Conservation (phyloP, 2,329 filamentous ascomycete species). For the Trichoderma hamatum region DNA sequence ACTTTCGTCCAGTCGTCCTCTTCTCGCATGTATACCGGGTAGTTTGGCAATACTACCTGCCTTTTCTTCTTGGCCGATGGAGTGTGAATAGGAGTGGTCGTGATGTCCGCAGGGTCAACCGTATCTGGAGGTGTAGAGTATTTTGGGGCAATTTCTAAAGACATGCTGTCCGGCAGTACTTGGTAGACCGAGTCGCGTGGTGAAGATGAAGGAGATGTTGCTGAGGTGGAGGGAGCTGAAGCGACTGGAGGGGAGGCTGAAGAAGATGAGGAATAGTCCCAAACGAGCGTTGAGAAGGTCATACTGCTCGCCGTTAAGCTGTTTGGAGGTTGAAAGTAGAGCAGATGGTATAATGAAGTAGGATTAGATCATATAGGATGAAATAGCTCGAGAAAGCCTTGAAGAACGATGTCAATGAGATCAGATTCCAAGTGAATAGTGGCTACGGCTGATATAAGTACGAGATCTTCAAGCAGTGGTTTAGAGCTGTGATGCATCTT, state of each 20-base stretch:
- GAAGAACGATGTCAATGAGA: background rate
- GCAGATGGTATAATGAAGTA: background rate
- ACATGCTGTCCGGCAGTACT: background rate
- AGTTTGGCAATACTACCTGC: conserved; percentile 7
- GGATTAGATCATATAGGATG: background rate
- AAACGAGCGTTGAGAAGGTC: conserved; percentile 25
- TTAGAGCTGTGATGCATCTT: conserved; percentile 19
- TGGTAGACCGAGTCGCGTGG: conserved; percentile 12
- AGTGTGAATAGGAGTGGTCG: conserved; percentile 6
- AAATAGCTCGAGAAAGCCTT: background rate
- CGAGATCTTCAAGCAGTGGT: background rate
- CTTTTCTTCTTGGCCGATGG: conserved; percentile 25
- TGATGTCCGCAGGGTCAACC: conserved; percentile 5
- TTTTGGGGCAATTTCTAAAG: background rate
- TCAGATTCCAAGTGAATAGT: background rate
- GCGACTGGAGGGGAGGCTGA: conserved; percentile 17
- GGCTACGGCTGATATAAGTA: conserved; percentile 6
- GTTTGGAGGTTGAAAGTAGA: background rate
- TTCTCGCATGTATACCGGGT: conserved; percentile 28
- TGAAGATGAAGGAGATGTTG: conserved; percentile 16
- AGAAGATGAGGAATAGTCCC: conserved; percentile 23
- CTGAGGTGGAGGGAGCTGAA: conserved; percentile 13
- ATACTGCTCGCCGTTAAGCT: background rate
- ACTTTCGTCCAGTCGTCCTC: conserved; percentile 39
- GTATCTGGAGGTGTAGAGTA: conserved; percentile 13